phyloP scores from a whole-genome alignment of 2,329 filamentous ascomycete genomes.

The Chlorencoelia australis region DNA sequence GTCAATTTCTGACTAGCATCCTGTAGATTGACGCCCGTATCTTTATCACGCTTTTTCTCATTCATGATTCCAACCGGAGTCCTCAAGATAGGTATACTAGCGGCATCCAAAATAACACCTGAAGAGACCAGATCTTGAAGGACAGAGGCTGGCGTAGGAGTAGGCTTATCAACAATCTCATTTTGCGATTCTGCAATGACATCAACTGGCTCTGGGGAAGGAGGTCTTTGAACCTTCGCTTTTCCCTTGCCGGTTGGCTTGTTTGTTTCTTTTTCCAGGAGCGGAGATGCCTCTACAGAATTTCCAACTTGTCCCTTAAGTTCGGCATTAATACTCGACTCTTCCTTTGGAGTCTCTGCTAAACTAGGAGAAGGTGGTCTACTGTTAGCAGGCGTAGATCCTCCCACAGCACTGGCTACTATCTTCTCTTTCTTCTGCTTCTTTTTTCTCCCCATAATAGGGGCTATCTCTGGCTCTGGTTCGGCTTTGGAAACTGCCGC shows the following conservation, averaged over 20 bases:
- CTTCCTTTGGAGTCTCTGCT: conserved; percentile 6
- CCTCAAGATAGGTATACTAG: conserved; percentile 34
- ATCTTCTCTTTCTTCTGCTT: conserved; percentile 69
- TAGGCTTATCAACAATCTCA: conserved; percentile 22
- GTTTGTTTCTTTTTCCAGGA: conserved; percentile 12
- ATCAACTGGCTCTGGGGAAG: conserved; percentile 13
- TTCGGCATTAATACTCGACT: conserved; percentile 6
- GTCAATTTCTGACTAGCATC: conserved; percentile 32
- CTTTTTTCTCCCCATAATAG: conserved; percentile 72
- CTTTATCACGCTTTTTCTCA: conserved; percentile 6
- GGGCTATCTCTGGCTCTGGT: conserved; percentile 46
- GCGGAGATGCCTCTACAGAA: conserved; percentile 7
- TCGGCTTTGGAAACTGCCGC: conserved; percentile 35
- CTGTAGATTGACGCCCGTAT: conserved; percentile 10
- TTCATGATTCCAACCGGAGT: conserved; percentile 12
- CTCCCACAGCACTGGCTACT: conserved; percentile 16
- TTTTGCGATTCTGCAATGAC: conserved; percentile 17
- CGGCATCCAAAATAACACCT: conserved; percentile 28
- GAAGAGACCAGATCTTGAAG: conserved; percentile 30
- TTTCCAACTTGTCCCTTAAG: too few species aligned
- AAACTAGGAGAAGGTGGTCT: conserved; percentile 20
- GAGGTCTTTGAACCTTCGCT: conserved; percentile 14
- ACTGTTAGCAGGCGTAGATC: conserved; percentile 21
- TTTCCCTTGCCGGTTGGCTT: conserved; percentile 13
- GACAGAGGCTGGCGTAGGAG: conserved; percentile 26